Evolutionary conservation across 1,284 basidiomycete genomes (phyloP).

Genomic region (Rhodotorula glutinis): DNA sequence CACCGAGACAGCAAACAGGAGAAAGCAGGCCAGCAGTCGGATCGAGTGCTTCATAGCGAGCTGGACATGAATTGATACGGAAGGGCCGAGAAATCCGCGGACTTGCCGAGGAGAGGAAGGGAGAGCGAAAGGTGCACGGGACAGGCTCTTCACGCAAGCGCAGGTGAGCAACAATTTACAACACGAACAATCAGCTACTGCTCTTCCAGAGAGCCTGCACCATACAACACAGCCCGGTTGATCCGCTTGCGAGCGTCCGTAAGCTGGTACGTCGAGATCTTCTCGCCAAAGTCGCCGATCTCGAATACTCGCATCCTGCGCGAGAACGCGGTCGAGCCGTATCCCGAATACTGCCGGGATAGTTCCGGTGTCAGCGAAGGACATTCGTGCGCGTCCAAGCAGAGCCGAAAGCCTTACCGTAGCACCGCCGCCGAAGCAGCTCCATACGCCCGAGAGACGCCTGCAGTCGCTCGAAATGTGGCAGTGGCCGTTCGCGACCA

Average conservation of each 20-base stretch:
- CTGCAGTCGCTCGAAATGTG: conserved; percentile 64
- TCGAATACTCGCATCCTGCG: conserved; percentile 83
- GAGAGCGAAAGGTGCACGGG: too few species aligned
- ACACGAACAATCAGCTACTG: conserved; percentile 2
- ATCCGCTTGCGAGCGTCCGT: conserved; percentile 68
- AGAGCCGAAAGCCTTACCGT: conserved; percentile 48
- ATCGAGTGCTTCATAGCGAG: background rate
- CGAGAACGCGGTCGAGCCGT: conserved; percentile 77
- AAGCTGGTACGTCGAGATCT: conserved; percentile 82
- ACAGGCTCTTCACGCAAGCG: too few species aligned
- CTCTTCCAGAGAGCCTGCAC: conserved; percentile 28
- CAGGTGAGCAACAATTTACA: too few species aligned
- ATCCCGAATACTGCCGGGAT: conserved; percentile 63
- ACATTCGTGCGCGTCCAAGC: too few species aligned
- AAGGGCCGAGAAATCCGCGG: too few species aligned
- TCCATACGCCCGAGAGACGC: conserved; percentile 78
- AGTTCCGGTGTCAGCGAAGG: background rate
- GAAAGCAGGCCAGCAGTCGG: background rate
- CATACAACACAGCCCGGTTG: conserved; percentile 52
- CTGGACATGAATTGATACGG: too few species aligned
- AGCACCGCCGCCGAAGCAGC: conserved; percentile 91
- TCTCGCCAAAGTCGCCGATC: conserved; percentile 82
- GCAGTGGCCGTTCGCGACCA: conserved; percentile 56
- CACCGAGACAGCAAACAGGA: background rate
- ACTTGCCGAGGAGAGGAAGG: too few species aligned